These are phyloP conservation scores for Backusella macrospora DNA, from an alignment of 192 early-diverging fungal genomes.

Conservation along the genomic window DNA sequence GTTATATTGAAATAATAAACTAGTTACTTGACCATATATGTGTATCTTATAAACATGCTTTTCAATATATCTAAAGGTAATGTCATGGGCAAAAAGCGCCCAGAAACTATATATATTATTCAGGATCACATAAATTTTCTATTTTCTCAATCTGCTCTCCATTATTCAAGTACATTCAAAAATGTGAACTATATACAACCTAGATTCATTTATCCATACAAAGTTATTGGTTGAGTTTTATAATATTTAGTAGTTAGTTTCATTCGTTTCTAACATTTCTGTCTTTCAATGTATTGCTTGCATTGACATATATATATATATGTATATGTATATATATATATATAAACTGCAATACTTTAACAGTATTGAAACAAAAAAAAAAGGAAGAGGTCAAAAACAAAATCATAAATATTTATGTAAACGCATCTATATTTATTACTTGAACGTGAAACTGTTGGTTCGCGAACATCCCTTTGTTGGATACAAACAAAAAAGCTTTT, in stretches of 20 bases:
- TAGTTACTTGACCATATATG: not conserved
- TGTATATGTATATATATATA: too few species aligned
- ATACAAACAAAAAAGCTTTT: constrained; percentile 17
- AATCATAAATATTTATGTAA: not conserved
- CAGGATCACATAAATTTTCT: constrained; percentile 8
- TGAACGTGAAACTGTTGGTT: not conserved
- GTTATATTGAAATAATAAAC: not conserved
- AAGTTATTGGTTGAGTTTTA: not conserved
- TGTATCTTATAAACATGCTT: not conserved
- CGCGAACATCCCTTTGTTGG: not conserved
- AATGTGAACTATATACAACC: not conserved
- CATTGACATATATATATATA: too few species aligned
- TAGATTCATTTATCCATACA: not conserved
- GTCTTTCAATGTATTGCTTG: not conserved
- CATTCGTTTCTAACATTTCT: not conserved
- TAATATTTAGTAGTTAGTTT: not conserved
- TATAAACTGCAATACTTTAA: too few species aligned
- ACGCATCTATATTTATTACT: not conserved
- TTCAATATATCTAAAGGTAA: not conserved
- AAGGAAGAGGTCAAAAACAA: not conserved
- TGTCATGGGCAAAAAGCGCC: not conserved
- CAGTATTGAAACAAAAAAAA: not conserved
- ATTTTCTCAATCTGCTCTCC: too few species aligned
- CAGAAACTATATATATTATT: not conserved
- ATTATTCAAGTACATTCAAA: not conserved